Conservation (phyloP, 805 yeast species). For the Kregervanrija delftensis region DNA sequence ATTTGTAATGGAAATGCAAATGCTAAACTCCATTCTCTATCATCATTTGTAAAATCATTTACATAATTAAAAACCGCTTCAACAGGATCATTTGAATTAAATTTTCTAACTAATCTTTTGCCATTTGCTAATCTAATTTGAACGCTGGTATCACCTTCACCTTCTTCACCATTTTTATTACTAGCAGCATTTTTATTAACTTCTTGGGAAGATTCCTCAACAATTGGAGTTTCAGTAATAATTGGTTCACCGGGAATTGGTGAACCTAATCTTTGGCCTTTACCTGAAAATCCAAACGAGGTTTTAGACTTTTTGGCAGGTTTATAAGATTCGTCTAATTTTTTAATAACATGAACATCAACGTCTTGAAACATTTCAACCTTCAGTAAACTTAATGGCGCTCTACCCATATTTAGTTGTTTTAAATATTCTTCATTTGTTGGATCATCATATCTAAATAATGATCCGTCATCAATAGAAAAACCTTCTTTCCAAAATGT, state of each 20-base stretch:
- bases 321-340: slow-evolving; percentile 70
- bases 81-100: slow-evolving; percentile 61
- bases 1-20: slow-evolving; percentile 79
- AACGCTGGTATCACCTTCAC: slow-evolving; percentile 55
- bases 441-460: slow-evolving; percentile 88
- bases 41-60: slow-evolving; percentile 35
- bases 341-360: slow-evolving; percentile 78
- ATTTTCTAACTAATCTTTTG: slow-evolving; percentile 54
- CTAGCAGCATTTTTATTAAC: neutral
- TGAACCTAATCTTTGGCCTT: slow-evolving; percentile 82
- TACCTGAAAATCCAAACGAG: slow-evolving; percentile 66
- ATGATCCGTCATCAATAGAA: slow-evolving; percentile 85
- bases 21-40: slow-evolving; percentile 57
- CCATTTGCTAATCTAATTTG: slow-evolving; percentile 87
- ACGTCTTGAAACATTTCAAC: slow-evolving; percentile 91
- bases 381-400: slow-evolving; percentile 75
- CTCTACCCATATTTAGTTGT: slow-evolving; percentile 83
- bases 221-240: neutral
- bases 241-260: slow-evolving; percentile 70
- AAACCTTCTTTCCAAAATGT: slow-evolving; percentile 97
- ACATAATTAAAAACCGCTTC: slow-evolving; percentile 65
- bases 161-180: slow-evolving; percentile 10
- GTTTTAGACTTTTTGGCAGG: slow-evolving; percentile 41
- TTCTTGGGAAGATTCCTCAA: slow-evolving; percentile 4
- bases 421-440: slow-evolving; percentile 70